Base-by-base conservation (phyloP, 169 alveolate genomes). In the Plasmodium inui region DNA sequence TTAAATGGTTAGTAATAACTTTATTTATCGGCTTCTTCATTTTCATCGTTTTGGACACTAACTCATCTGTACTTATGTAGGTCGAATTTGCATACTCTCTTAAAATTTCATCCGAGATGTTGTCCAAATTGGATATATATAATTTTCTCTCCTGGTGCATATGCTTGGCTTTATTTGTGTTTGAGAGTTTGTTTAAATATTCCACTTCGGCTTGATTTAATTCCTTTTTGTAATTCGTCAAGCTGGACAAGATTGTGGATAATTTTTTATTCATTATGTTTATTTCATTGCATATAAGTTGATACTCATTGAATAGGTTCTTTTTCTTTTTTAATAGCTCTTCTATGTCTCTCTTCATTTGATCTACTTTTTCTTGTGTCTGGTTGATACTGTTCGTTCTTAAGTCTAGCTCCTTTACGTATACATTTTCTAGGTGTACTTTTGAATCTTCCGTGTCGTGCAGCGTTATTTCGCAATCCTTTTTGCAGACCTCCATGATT, bases 61-160 rank as follows among this genome's bases (percentile, higher is more conserved):
- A 41, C 32, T 85, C 84, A 17, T 85, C 86, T 74, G 93, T 85
- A 67, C 67, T 55, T 73, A 85, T 46, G 79, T 53, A 76, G 22
- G 37, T 34, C 30, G 78, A 73, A 17, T n/a, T 28, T 85, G 41
- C 86, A 85, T 85, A 85, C 44, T 73, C 93, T 74, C 17, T 85
- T 74, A 85, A 53, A 46, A 85, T 85, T 73, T 85, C 93, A 85
- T 85, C 93, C 9, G 93, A 85, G 6, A 85, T 74, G 61, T 19
- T 85, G 14, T 53, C 85, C 30, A 85, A 34, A 14, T 85, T 57
- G 3, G 93, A 85, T 32, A 85, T 74, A 74, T 85, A 85, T 67
- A 85, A 85, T n/a, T 85, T 85, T 53, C 93, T 85, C 67, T 85
- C 93, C 61, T 85, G 93, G 57, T 85, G 84, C 93, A 85, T 85